A percentile compares a stretch with the other conserved stretches of the same genome.
Conservation (phyloP, 352 stramenopile genomes). For the Pythium sp. region DNA sequence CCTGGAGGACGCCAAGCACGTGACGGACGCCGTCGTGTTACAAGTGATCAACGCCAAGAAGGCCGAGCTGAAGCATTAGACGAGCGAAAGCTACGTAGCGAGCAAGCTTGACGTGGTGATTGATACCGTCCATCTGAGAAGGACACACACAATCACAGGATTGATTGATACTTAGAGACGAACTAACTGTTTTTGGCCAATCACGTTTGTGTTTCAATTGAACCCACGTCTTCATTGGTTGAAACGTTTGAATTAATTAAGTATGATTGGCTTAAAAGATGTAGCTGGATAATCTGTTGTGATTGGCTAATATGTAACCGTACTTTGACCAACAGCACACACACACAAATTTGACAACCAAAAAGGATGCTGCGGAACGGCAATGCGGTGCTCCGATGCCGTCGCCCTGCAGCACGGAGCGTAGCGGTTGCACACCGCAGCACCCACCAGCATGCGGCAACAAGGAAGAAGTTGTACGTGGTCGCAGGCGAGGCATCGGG, state of each 20-base stretch:
- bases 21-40: conserved; percentile 57
- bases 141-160: neutral
- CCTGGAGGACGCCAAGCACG: conserved; percentile 44
- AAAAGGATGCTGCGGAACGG: neutral
- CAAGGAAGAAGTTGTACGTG: conserved; percentile 45
- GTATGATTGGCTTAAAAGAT: neutral
- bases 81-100: no score
- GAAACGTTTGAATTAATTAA: neutral
- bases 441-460: neutral
- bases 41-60: conserved; percentile 65
- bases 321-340: no score
- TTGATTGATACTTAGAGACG: conserved; percentile 1
- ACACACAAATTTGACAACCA: neutral
- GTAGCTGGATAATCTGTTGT: neutral
- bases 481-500: conserved; percentile 72
- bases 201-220: neutral
- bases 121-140: neutral
- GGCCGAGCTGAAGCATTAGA: conserved; percentile 55
- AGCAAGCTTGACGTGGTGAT: neutral
- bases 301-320: neutral
- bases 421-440: no score
- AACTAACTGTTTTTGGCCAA: conserved; percentile 2
- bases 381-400: neutral
- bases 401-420: neutral
- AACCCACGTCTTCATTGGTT: neutral